Percentiles rank a stretch among this genome's conserved stretches.
Evolutionary conservation across 306 rosid genomes (phyloP).

Genomic region (Oxytropis ochrocephala): DNA sequence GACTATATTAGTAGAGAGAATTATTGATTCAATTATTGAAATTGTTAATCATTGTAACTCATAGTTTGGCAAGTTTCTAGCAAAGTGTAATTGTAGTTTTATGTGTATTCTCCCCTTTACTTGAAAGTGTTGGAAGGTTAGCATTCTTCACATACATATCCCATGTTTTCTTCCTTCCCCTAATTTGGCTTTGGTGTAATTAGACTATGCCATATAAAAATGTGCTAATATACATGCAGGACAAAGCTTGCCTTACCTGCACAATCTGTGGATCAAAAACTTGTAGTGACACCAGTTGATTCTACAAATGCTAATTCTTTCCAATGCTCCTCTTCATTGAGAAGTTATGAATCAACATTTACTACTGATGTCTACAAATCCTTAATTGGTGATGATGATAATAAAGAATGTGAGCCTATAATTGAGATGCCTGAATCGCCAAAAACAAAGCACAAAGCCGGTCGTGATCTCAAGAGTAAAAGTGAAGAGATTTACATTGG

Average conservation of each 20-base stretch:
- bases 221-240: too few species aligned
- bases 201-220: too few species aligned
- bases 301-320: neutral
- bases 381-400: neutral
- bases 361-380: neutral
- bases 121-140: too few species aligned
- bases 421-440: slow-evolving; percentile 51
- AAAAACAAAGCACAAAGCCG: neutral
- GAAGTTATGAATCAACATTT: neutral
- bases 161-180: too few species aligned
- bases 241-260: slow-evolving; percentile 38
- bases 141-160: too few species aligned
- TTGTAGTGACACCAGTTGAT: neutral
- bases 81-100: too few species aligned
- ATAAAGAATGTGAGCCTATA: slow-evolving; percentile 34
- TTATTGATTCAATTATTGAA: too few species aligned
- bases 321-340: neutral
- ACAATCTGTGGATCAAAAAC: neutral
- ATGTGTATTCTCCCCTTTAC: too few species aligned
- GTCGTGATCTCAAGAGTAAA: neutral
- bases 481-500: slow-evolving; percentile 32
- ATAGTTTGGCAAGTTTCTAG: too few species aligned
- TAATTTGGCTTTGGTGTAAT: neutral
- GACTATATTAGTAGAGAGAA: too few species aligned
- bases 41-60: too few species aligned